Evolutionary conservation across 148 eudicot genomes (phyloP).

Genomic region (Hydrangea macrophylla): DNA sequence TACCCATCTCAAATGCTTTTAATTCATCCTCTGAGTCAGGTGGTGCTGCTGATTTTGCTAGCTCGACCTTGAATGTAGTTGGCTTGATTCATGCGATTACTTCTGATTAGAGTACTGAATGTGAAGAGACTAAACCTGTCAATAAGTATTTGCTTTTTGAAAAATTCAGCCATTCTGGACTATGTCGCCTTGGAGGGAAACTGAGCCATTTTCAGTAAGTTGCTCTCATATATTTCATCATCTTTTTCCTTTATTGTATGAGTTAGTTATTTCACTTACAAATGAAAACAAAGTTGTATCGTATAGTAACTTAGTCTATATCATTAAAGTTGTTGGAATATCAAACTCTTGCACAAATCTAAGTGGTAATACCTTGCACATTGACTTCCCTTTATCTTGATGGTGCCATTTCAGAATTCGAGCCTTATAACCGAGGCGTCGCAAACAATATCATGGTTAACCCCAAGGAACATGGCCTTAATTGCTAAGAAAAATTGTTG

Average conservation of each 20-base stretch:
- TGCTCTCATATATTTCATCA: slow-evolving; percentile 1
- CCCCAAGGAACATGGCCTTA: slow-evolving; percentile 86
- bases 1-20: background rate
- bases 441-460: too few species aligned
- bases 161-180: slow-evolving; percentile 54
- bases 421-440: too few species aligned
- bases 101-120: slow-evolving; percentile 16
- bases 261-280: background rate
- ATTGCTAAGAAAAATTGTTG: slow-evolving; percentile 54
- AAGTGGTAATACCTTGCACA: too few species aligned
- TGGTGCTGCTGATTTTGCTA: slow-evolving; percentile 21
- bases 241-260: background rate
- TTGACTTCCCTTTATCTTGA: too few species aligned
- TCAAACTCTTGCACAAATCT: too few species aligned
- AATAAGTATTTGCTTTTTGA: slow-evolving; percentile 57
- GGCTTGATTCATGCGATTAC: slow-evolving; percentile 19
- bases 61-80: slow-evolving; percentile 12
- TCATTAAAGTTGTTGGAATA: too few species aligned
- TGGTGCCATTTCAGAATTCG: too few species aligned
- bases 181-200: slow-evolving; percentile 67
- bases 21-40: slow-evolving; percentile 5
- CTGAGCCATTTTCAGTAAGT: slow-evolving; percentile 63
- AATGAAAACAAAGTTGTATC: background rate
- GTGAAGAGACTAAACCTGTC: slow-evolving; percentile 21
- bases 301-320: too few species aligned